Evolutionary conservation across 805 yeast genomes (phyloP).

Genomic region (Candida sanyiensis): DNA sequence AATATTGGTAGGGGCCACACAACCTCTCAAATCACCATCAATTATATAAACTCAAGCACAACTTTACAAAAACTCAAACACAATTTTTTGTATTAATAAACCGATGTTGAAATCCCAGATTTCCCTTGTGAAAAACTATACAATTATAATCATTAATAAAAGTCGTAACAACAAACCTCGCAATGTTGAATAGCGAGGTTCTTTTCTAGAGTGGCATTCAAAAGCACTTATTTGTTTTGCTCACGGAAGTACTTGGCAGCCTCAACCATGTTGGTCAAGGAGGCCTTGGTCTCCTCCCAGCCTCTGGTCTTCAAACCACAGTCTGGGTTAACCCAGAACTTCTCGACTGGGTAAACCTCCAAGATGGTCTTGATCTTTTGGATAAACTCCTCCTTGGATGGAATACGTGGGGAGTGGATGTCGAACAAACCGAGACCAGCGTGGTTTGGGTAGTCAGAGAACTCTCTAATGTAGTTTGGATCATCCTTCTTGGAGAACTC

Average conservation of each 20-base stretch:
- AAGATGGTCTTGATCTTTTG: conserved; percentile 89
- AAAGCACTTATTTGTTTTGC: conserved; percentile 21
- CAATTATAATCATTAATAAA: conserved; percentile 12
- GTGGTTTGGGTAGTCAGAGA: conserved; percentile 98
- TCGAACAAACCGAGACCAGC: conserved; percentile 99
- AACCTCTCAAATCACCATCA: too few species aligned
- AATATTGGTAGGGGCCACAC: conserved; percentile 6
- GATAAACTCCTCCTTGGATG: conserved; percentile 94
- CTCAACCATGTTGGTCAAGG: conserved; percentile 97
- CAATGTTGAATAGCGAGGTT: conserved; percentile 13
- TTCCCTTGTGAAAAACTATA: conserved; percentile 12
- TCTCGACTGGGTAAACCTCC: conserved; percentile 95
- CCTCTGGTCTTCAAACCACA: conserved; percentile 99
- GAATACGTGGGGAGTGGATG: conserved; percentile 99
- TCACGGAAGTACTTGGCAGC: conserved; percentile 96
- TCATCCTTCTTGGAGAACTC: conserved; percentile 99
- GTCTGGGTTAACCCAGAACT: conserved; percentile 99
- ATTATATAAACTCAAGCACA: too few species aligned
- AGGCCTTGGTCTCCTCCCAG: conserved; percentile 95
- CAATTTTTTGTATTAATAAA: conserved; percentile 11
- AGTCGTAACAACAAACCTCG: conserved; percentile 8
- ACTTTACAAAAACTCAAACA: too few species aligned
- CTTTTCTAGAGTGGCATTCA: not conserved
- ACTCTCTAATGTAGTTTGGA: conserved; percentile 96
- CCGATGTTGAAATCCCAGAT: conserved; percentile 16